phyloP scores from a whole-genome alignment of 2,329 filamentous ascomycete species.

The Plectosphaerella sp. region DNA sequence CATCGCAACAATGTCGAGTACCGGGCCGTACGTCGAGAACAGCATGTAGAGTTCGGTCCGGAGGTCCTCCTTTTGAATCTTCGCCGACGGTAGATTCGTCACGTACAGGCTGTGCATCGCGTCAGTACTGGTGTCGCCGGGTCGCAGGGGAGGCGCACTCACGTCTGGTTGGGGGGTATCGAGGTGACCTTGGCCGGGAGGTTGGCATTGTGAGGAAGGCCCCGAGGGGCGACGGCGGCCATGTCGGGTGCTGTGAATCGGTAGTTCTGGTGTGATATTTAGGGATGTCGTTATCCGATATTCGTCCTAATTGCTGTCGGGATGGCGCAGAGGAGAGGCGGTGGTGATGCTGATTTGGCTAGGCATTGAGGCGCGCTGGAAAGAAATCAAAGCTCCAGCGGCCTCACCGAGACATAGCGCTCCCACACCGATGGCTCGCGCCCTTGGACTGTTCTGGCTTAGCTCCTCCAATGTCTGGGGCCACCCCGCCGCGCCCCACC shows the following conservation, averaged over 20 bases:
- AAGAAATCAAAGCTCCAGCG: background rate
- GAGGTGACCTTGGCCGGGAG: constrained; percentile 47
- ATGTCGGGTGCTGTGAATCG: constrained; percentile 18
- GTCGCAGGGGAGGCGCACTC: constrained; percentile 26
- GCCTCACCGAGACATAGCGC: background rate
- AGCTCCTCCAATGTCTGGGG: background rate
- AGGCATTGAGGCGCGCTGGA: background rate
- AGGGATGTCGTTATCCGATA: background rate
- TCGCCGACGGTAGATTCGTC: constrained; percentile 78
- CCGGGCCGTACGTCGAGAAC: constrained; percentile 88
- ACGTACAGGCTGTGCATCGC: constrained; percentile 67
- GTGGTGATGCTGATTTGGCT: background rate
- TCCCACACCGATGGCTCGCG: background rate
- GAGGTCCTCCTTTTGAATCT: constrained; percentile 84
- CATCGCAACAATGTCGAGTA: constrained; percentile 86
- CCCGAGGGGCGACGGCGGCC: constrained; percentile 31
- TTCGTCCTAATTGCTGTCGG: background rate
- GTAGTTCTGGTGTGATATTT: constrained; percentile 1
- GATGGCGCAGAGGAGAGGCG: background rate
- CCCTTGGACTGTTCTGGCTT: background rate
- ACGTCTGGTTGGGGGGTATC: constrained; percentile 72
- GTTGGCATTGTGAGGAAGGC: constrained; percentile 34
- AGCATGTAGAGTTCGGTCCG: constrained; percentile 86
- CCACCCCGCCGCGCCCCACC: background rate
- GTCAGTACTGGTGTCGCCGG: background rate